phyloP scores from a whole-genome alignment of 495 filamentous ascomycete genomes.

The Aspergillus ellipticus region DNA sequence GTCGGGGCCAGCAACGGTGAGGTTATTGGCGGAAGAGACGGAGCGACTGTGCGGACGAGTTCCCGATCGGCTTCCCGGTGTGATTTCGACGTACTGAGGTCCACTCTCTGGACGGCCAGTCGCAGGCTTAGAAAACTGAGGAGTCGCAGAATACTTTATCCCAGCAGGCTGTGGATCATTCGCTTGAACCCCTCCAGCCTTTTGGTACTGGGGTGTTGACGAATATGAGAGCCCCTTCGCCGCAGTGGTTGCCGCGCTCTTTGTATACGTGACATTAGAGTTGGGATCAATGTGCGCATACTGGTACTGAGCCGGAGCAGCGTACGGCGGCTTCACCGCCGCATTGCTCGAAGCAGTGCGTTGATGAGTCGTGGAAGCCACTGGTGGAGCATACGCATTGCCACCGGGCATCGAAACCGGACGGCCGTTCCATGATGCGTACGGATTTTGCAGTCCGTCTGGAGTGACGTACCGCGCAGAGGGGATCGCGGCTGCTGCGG shows the following conservation, averaged over 20 bases:
- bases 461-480: slow-evolving; percentile 27
- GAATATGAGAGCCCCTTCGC: slow-evolving; percentile 20
- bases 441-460: slow-evolving; percentile 15
- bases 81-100: slow-evolving; percentile 42
- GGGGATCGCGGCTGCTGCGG: slow-evolving; percentile 18
- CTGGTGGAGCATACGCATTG: slow-evolving; percentile 11
- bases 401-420: slow-evolving; percentile 6
- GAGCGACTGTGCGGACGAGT: slow-evolving; percentile 36
- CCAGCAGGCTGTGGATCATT: slow-evolving; percentile 16
- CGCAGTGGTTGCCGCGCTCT: slow-evolving; percentile 17
- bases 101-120: slow-evolving; percentile 18
- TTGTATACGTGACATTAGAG: slow-evolving; percentile 40
- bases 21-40: slow-evolving; percentile 38
- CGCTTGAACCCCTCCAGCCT: slow-evolving; percentile 9
- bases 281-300: slow-evolving; percentile 45
- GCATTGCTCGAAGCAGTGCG: slow-evolving; percentile 26
- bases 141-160: slow-evolving; percentile 13
- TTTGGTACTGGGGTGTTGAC: slow-evolving; percentile 22
- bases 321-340: slow-evolving; percentile 27
- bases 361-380: slow-evolving; percentile 17
- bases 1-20: slow-evolving; percentile 26
- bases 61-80: slow-evolving; percentile 30
- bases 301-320: slow-evolving; percentile 32
- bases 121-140: slow-evolving; percentile 16
- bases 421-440: slow-evolving; percentile 23